phyloP scores from a whole-genome alignment of 2,329 filamentous ascomycete species.

The Rhinocladiella similis region DNA sequence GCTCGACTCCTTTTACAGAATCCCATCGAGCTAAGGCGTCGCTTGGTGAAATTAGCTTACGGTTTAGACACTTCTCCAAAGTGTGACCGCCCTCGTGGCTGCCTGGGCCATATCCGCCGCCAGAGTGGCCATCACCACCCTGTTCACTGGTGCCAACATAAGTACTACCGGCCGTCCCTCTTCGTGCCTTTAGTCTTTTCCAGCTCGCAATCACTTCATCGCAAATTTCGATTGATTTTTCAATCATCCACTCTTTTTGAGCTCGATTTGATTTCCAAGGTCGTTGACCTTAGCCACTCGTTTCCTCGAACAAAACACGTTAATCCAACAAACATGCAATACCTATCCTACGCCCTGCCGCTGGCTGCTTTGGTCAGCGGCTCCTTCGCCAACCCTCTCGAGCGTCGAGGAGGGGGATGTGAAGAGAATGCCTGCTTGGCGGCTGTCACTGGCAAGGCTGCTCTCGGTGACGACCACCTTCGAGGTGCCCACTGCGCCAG shows the following conservation, averaged over 20 bases:
- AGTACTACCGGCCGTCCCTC: conserved; percentile 15
- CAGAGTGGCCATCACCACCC: conserved; percentile 4
- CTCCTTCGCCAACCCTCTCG: conserved; percentile 21
- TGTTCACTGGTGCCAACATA: conserved; percentile 14
- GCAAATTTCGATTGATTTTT: conserved; percentile 27
- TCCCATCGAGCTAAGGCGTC: conserved; percentile 4
- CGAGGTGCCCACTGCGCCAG: conserved; percentile 27
- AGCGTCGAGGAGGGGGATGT: not conserved
- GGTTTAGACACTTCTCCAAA: conserved; percentile 8
- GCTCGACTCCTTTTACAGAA: conserved; percentile 11
- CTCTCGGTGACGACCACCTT: conserved; percentile 24
- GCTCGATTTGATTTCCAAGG: conserved; percentile 21
- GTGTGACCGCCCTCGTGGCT: conserved; percentile 22
- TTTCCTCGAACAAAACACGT: conserved; percentile 16
- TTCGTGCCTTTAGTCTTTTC: conserved; percentile 1
- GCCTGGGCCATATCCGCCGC: conserved; percentile 7
- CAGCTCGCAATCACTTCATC: conserved; percentile 17
- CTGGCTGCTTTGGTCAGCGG: conserved; percentile 28
- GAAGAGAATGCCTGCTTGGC: conserved; percentile 24
- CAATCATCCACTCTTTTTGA: conserved; percentile 31
- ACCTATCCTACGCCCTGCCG: conserved; percentile 24
- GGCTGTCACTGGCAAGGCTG: conserved; percentile 28
- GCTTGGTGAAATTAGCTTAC: conserved; percentile 20
- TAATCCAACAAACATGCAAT: conserved; percentile 23
- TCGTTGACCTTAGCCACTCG: conserved; percentile 29